These are phyloP conservation scores for Eimeria maxima DNA, from an alignment of 169 alveolate genomes.

Conservation along the genomic window DNA sequence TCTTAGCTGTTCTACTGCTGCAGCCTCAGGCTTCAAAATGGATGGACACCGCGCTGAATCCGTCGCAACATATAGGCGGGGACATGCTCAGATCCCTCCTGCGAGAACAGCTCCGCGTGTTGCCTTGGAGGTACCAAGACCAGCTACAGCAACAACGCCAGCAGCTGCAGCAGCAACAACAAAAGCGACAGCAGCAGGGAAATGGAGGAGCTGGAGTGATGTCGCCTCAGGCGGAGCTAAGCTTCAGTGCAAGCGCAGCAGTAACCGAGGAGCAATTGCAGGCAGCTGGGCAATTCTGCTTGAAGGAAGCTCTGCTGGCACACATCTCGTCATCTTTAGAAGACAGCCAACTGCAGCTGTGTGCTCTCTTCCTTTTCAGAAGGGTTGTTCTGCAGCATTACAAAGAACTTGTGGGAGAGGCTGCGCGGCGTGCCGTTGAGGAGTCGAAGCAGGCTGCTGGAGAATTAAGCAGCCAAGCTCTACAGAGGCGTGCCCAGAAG, in stretches of 20 bases:
- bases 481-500: constrained; percentile 33
- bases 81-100: constrained; percentile 73
- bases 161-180: constrained; percentile 30
- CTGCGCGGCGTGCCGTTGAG: constrained; percentile 52
- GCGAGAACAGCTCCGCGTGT: constrained; percentile 68
- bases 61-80: constrained; percentile 70
- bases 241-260: constrained; percentile 17
- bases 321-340: constrained; percentile 82
- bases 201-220: neutral
- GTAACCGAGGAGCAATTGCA: constrained; percentile 70
- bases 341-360: constrained; percentile 77
- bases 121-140: constrained; percentile 67
- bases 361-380: constrained; percentile 79
- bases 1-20: constrained; percentile 75
- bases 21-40: constrained; percentile 79
- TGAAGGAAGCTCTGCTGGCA: constrained; percentile 81
- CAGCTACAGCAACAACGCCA: constrained; percentile 37
- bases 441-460: constrained; percentile 51
- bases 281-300: constrained; percentile 59
- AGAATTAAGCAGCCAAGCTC: constrained; percentile 14
- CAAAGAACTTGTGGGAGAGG: constrained; percentile 69
- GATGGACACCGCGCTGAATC: constrained; percentile 76
- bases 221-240: constrained; percentile 5
- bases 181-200: neutral
- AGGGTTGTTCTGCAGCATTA: constrained; percentile 80